Evolutionary conservation across 2,329 filamentous ascomycete genomes (phyloP).

Genomic region (Clonostachys rosea): DNA sequence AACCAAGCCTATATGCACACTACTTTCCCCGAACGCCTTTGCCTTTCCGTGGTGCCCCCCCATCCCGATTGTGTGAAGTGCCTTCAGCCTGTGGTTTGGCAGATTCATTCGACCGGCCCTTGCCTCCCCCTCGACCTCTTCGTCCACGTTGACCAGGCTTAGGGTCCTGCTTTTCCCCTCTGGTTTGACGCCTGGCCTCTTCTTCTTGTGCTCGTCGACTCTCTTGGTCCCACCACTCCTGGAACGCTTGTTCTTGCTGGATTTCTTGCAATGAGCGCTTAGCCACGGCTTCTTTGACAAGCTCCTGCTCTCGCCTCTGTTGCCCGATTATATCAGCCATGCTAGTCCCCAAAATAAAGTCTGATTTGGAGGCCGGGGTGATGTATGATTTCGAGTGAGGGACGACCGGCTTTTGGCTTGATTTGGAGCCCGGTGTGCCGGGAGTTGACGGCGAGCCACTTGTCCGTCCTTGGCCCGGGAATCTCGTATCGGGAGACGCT

Average conservation of each 20-base stretch:
- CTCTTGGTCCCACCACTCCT: conserved; percentile 94
- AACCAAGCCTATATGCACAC: too few species aligned
- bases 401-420: conserved; percentile 34
- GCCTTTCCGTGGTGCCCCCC: too few species aligned
- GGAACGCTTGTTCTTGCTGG: conserved; percentile 93
- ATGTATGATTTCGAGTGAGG: conserved; percentile 61
- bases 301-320: conserved; percentile 79
- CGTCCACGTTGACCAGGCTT: conserved; percentile 20
- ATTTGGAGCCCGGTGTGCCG: conserved; percentile 16
- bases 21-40: too few species aligned
- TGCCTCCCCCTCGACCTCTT: conserved; percentile 10
- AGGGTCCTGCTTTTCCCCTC: conserved; percentile 38
- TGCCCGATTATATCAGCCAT: conserved; percentile 87
- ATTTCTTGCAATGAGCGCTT: conserved; percentile 92
- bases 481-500: conserved; percentile 59
- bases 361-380: conserved; percentile 47
- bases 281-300: conserved; percentile 75
- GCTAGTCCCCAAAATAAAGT: conserved; percentile 58
- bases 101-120: not conserved
- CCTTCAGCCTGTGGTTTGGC: not conserved
- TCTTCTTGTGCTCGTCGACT: conserved; percentile 67
- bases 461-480: conserved; percentile 49
- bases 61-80: not conserved
- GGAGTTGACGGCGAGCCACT: conserved; percentile 21
- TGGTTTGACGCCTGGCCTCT: conserved; percentile 36